Conservation (phyloP, 371 early-diverging fungal species). For the Apophysomyces sp. region DNA sequence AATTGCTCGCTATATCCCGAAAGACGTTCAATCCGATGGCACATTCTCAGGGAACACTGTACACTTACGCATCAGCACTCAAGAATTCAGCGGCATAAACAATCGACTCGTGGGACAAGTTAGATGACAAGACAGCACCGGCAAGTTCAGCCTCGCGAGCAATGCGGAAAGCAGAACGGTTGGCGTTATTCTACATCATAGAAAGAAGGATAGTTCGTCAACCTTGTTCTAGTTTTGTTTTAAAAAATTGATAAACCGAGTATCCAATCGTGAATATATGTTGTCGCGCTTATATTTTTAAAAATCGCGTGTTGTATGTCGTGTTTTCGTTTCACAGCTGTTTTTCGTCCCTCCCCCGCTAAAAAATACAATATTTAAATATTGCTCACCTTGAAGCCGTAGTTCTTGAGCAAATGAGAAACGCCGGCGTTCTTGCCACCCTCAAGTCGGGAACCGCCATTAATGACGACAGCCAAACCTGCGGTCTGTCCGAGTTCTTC, state of each 20-base stretch:
- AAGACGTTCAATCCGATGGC: neutral
- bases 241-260: neutral
- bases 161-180: conserved; percentile 86
- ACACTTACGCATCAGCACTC: conserved; percentile 85
- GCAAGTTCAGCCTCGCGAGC: conserved; percentile 92
- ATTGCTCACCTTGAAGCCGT: conserved; percentile 82
- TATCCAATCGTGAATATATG: neutral
- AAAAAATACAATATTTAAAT: neutral
- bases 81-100: conserved; percentile 88
- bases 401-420: conserved; percentile 90
- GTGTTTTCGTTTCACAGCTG: neutral
- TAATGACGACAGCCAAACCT: conserved; percentile 84
- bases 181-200: conserved; percentile 65
- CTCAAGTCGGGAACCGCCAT: conserved; percentile 90
- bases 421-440: conserved; percentile 69
- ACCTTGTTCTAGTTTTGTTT: neutral
- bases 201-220: neutral
- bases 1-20: conserved; percentile 72
- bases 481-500: conserved; percentile 72
- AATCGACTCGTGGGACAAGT: conserved; percentile 82
- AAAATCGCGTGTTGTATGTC: conserved; percentile 2
- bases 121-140: conserved; percentile 83
- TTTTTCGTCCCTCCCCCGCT: neutral
- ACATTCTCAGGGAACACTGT: neutral
- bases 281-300: neutral